Evolutionary conservation across 208 protist genomes (phyloP).

Genomic region (Acanthamoeba triangularis): DNA sequence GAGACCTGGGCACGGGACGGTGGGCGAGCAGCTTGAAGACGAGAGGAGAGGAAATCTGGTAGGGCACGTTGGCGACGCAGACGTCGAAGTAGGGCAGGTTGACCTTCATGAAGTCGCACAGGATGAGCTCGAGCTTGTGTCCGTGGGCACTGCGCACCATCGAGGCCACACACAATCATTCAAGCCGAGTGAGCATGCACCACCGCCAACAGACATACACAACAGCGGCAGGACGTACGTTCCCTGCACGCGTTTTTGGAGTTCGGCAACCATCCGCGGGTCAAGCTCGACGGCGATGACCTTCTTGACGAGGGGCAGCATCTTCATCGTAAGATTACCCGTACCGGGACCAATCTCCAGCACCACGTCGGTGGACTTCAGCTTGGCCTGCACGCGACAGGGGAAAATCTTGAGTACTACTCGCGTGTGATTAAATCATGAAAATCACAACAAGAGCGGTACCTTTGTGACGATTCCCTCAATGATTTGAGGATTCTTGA

Average conservation of each 20-base stretch:
- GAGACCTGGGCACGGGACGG: constrained; percentile 91
- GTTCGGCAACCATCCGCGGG: constrained; percentile 99
- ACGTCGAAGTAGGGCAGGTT: constrained; percentile 99
- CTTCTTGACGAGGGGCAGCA: constrained; percentile 95
- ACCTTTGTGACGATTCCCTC: constrained; percentile 98
- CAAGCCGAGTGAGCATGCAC: background rate
- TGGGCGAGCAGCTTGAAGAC: constrained; percentile 99
- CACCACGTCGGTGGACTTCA: constrained; percentile 98
- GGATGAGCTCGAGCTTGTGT: constrained; percentile 98
- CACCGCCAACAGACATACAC: background rate
- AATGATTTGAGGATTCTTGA: constrained; percentile 99
- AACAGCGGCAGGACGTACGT: constrained; percentile 86
- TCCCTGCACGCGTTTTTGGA: constrained; percentile 99
- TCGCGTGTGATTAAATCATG: background rate
- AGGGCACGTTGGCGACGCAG: constrained; percentile 99
- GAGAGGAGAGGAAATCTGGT: constrained; percentile 96
- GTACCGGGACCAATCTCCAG: constrained; percentile 99
- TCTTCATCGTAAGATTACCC: constrained; percentile 99
- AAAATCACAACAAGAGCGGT: constrained; percentile 76
- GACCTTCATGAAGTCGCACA: constrained; percentile 99
- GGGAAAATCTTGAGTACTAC: background rate
- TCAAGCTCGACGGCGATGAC: constrained; percentile 99
- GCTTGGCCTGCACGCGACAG: constrained; percentile 78
- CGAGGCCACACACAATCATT: background rate
- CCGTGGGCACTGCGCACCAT: constrained; percentile 80